Percentiles rank a stretch among this genome's conserved stretches.
Conservation (phyloP, 1,284 basidiomycete genomes). For the Mrakiaceae sp. region DNA sequence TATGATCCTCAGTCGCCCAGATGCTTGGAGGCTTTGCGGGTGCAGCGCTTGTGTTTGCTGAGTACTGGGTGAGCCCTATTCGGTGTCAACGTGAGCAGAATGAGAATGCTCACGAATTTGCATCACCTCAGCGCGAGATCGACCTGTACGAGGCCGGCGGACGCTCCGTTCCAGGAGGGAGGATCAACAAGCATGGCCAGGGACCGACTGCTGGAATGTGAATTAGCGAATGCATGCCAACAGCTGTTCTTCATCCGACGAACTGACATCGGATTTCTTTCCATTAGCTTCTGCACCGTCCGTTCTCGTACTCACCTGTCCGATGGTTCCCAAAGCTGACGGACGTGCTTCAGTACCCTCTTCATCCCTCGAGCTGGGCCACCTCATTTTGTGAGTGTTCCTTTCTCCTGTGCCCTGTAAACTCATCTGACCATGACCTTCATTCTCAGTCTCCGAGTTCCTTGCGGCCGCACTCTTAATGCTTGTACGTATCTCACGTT, state of each 20-base stretch:
- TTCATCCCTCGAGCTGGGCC: not conserved
- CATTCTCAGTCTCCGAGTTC: constrained; percentile 5
- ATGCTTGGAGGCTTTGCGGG: constrained; percentile 15
- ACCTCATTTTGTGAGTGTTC: not conserved
- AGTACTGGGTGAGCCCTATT: constrained; percentile 4
- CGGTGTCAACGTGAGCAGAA: not conserved
- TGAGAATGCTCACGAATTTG: not conserved
- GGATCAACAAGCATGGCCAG: not conserved
- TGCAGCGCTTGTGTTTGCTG: constrained; percentile 9
- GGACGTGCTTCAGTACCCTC: constrained; percentile 1
- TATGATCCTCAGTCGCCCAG: not conserved
- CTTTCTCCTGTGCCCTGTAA: not conserved
- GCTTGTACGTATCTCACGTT: not conserved
- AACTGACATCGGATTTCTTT: too few relatives aligned
- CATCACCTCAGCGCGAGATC: constrained; percentile 1
- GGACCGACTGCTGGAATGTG: constrained; percentile 15
- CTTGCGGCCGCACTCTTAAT: constrained; percentile 2
- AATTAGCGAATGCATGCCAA: not conserved
- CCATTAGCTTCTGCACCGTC: constrained; percentile 1
- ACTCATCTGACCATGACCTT: not conserved
- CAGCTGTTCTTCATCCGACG: too few relatives aligned
- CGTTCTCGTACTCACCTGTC: not conserved
- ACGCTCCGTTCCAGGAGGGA: constrained; percentile 6
- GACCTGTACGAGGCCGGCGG: constrained; percentile 3
- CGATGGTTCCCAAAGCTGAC: not conserved